Percentiles rank a stretch among this genome's conserved stretches.
Evolutionary conservation across 1,284 basidiomycete species (phyloP).

Genomic region (Salmacisia buchloeana): DNA sequence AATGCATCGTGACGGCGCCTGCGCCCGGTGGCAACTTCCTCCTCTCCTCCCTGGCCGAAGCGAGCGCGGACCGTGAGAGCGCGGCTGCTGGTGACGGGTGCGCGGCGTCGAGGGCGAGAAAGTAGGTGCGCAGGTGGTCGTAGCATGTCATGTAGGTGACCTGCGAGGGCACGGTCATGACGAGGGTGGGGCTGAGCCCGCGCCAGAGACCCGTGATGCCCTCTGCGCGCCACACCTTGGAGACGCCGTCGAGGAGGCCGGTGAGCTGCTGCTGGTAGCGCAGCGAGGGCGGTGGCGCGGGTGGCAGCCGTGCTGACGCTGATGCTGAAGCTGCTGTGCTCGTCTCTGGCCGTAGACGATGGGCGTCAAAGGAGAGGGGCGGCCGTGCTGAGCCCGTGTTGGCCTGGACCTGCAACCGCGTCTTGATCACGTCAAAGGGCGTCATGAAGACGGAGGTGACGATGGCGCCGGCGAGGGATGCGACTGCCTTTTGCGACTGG

Average conservation of each 20-base stretch:
- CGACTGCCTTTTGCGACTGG: conserved; percentile 65
- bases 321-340: not conserved
- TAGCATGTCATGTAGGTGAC: conserved; percentile 95
- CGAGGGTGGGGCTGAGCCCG: conserved; percentile 45
- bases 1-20: conserved; percentile 24
- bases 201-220: conserved; percentile 46
- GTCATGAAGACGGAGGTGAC: conserved; percentile 85
- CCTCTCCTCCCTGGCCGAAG: not conserved
- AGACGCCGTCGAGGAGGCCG: conserved; percentile 43
- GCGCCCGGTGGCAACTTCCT: not conserved
- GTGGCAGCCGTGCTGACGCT: not conserved
- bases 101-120: conserved; percentile 26
- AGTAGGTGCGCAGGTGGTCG: conserved; percentile 67
- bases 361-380: conserved; percentile 33
- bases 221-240: conserved; percentile 39
- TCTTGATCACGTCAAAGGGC: conserved; percentile 89
- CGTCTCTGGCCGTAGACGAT: conserved; percentile 12
- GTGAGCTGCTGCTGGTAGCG: conserved; percentile 27
- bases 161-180: conserved; percentile 83
- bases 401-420: conserved; percentile 74
- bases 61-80: not conserved
- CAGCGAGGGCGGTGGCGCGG: not conserved
- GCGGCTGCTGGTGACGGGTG: conserved; percentile 12
- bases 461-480: conserved; percentile 72
- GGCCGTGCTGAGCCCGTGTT: conserved; percentile 15